Evolutionary conservation across 2,329 filamentous ascomycete species (phyloP).

Genomic region (Aureobasidium sp.): DNA sequence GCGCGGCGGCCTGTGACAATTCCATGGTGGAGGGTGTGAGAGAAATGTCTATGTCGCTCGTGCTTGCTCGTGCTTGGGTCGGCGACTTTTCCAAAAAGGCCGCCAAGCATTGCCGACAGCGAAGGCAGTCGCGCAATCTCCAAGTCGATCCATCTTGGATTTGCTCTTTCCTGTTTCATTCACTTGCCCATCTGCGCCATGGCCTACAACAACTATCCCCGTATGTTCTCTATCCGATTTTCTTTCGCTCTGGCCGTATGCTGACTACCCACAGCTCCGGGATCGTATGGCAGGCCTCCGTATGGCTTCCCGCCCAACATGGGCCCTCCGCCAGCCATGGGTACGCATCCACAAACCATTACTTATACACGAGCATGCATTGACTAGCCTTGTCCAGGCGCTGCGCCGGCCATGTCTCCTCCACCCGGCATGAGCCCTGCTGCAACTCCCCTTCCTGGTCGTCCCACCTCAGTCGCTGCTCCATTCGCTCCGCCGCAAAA

Average conservation of each 20-base stretch:
- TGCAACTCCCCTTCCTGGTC: constrained; percentile 45
- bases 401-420: constrained; percentile 65
- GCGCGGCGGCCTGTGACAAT: constrained; percentile 22
- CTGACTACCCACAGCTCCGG: constrained; percentile 30
- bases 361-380: neutral
- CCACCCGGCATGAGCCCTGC: constrained; percentile 72
- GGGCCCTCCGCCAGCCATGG: constrained; percentile 74
- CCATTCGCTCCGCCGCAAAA: constrained; percentile 88
- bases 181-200: constrained; percentile 19
- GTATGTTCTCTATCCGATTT: constrained; percentile 14
- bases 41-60: neutral
- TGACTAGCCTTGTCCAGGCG: constrained; percentile 33
- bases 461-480: constrained; percentile 65
- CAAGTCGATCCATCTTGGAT: neutral
- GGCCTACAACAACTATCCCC: constrained; percentile 30
- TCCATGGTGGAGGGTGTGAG: constrained; percentile 24
- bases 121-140: neutral
- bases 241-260: neutral
- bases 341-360: constrained; percentile 43
- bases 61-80: neutral
- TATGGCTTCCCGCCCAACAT: constrained; percentile 60
- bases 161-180: neutral
- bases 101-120: constrained; percentile 8
- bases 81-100: constrained; percentile 12
- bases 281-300: constrained; percentile 59